Conservation (phyloP, 768 basidiomycete genomes). For the Heimioporus sp. region DNA sequence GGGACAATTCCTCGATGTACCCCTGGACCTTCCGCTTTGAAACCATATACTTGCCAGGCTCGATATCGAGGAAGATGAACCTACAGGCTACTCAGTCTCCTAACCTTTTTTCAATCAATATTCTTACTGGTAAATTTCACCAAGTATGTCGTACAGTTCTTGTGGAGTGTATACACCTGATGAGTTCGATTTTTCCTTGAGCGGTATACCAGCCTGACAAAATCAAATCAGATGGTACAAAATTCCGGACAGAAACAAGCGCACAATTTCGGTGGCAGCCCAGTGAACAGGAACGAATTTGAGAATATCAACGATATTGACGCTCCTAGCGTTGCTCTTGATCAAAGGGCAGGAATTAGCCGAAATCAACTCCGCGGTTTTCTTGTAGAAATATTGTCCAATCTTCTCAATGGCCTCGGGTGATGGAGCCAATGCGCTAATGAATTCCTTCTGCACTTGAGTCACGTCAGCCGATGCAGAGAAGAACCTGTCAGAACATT, state of each 20-base stretch:
- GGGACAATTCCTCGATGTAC: slow-evolving; percentile 52
- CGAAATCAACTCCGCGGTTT: slow-evolving; percentile 57
- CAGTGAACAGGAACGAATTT: slow-evolving; percentile 65
- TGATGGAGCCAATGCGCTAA: slow-evolving; percentile 45
- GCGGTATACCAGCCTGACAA: slow-evolving; percentile 63
- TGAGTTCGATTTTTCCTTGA: slow-evolving; percentile 54
- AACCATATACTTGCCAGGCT: slow-evolving; percentile 55
- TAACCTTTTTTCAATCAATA: not conserved
- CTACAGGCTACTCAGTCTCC: slow-evolving; percentile 34
- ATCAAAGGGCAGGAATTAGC: slow-evolving; percentile 54
- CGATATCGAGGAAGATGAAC: slow-evolving; percentile 74
- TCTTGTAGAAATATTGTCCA: slow-evolving; percentile 62
- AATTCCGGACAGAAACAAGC: slow-evolving; percentile 19
- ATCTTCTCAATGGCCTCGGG: slow-evolving; percentile 49
- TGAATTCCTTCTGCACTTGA: slow-evolving; percentile 45
- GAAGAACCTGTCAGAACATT: slow-evolving; percentile 53
- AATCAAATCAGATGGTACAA: not conserved
- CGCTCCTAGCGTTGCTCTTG: slow-evolving; percentile 47
- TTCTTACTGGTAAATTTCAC: slow-evolving; percentile 66
- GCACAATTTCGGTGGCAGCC: slow-evolving; percentile 66
- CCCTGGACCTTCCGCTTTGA: slow-evolving; percentile 49
- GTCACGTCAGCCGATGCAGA: slow-evolving; percentile 43
- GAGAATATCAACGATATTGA: slow-evolving; percentile 74
- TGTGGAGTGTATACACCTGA: slow-evolving; percentile 61
- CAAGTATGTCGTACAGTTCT: slow-evolving; percentile 61